Evolutionary conservation across 352 stramenopile genomes (phyloP).

Genomic region (Phytophthora crassamura): DNA sequence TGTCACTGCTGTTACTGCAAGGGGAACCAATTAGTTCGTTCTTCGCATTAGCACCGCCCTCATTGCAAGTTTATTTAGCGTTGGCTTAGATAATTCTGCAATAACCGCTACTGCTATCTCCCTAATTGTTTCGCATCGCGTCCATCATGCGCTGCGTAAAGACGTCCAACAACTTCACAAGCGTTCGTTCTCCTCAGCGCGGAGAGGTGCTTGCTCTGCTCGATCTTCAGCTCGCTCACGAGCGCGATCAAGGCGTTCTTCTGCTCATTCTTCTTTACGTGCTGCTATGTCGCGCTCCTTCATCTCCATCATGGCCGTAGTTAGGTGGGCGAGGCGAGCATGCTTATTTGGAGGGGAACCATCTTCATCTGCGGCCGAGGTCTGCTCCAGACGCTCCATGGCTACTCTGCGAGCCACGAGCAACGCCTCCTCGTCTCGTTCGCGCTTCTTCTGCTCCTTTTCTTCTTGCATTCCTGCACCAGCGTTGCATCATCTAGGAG

Average conservation of each 20-base stretch:
- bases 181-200: constrained; percentile 3
- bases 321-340: background rate
- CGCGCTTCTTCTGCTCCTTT: constrained; percentile 2
- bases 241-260: background rate
- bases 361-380: background rate
- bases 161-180: constrained; percentile 5
- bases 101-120: background rate
- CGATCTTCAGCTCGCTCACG: constrained; percentile 1
- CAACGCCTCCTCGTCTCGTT: background rate
- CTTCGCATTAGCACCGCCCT: background rate
- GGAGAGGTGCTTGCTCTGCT: constrained; percentile 3
- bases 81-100: background rate
- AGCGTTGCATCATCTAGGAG: background rate
- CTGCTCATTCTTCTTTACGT: background rate
- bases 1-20: constrained; percentile 2
- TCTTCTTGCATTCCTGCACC: background rate
- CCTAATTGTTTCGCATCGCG: background rate
- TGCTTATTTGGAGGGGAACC: too few species aligned
- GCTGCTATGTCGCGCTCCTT: constrained; percentile 5
- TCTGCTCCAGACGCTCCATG: background rate
- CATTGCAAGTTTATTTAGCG: constrained; percentile 8
- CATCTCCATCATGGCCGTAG: constrained; percentile 5
- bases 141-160: constrained; percentile 6
- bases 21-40: constrained; percentile 1
- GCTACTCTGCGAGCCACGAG: background rate